phyloP scores from a whole-genome alignment of 2,329 filamentous ascomycete genomes.

The Rhexocercosporidium sp. region DNA sequence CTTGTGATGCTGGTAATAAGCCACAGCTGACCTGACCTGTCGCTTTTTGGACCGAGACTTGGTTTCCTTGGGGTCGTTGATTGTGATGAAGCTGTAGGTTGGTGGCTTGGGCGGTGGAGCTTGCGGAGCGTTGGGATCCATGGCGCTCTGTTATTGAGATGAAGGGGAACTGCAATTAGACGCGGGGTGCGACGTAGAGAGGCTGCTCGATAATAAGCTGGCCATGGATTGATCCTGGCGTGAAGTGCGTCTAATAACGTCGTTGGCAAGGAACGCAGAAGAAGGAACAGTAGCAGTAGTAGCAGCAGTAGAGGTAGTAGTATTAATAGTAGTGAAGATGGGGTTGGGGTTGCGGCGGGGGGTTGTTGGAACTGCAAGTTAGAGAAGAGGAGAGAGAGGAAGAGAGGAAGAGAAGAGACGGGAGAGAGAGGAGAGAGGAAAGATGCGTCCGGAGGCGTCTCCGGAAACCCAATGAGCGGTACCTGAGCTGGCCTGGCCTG shows the following conservation, averaged over 20 bases:
- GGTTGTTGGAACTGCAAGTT: too few species aligned
- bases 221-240: neutral
- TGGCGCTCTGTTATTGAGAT: neutral
- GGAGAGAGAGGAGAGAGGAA: too few species aligned
- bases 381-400: neutral
- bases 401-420: neutral
- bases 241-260: neutral
- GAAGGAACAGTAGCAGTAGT: too few species aligned
- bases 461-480: neutral
- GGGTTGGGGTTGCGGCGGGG: neutral
- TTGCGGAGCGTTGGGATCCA: conserved; percentile 1
- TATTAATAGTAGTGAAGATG: neutral
- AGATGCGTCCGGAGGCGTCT: neutral
- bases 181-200: neutral
- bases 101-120: conserved; percentile 2
- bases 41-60: conserved; percentile 20
- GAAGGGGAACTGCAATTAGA: neutral
- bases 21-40: conserved; percentile 24
- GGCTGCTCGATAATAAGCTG: neutral
- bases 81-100: conserved; percentile 23
- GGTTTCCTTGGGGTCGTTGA: conserved; percentile 24
- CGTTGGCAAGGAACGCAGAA: too few species aligned
- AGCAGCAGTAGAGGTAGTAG: too few species aligned
- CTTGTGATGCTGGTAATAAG: conserved; percentile 27
- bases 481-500: neutral